Evolutionary conservation across 2,329 filamentous ascomycete species (phyloP), one percentile per base, ranked within the genome.

Genomic region (Magnaporthiopsis poae): DNA sequence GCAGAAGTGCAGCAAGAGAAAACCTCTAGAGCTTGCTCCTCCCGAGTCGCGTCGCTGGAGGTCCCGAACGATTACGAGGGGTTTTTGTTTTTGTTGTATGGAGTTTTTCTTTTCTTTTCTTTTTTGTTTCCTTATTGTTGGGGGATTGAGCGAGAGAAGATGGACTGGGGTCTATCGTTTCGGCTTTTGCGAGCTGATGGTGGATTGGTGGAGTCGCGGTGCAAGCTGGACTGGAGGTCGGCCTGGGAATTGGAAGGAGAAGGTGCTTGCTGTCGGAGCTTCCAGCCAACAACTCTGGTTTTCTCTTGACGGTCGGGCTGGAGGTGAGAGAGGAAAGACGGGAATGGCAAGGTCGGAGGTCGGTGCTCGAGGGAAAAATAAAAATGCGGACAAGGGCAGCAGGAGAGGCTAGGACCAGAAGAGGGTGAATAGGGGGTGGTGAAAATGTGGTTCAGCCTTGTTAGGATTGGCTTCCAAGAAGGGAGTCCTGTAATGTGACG

Each of bases 361-460:
- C 27, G 60, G 31, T 31, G 31, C 31, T 31, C 31, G 5, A 31
- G 31, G 60, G 31, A 29, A 61, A 61, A 61, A 29, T 29, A 61
- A 61, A 61, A 33, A 33, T 18, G 27, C 25, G 60, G 60, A 61
- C 60, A 61, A 29, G 60, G 60, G 60, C 18, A 61, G 27, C n/a
- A 61, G 46, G 46, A 56, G 46, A 29, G 31, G 27, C 27, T 29
- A 31, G 27, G 60, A 61, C 60, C 25, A 27, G 27, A 61, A 56
- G 7, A 56, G 33, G 61, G 61, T 11, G 61, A 61, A 56, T 56
- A 56, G 33, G 61, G 61, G 29, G 61, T 62, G 33, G 27, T 62
- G 33, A 33, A 62, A 62, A 62, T 62, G 61, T 62, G 61, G 60
- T 62, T 62, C 61, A 62, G 61, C 61, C 61, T 62, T 62, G 61